These are phyloP conservation scores for Xylaria flabelliformis DNA, from an alignment of 495 filamentous ascomycete genomes.

Conservation along the genomic window DNA sequence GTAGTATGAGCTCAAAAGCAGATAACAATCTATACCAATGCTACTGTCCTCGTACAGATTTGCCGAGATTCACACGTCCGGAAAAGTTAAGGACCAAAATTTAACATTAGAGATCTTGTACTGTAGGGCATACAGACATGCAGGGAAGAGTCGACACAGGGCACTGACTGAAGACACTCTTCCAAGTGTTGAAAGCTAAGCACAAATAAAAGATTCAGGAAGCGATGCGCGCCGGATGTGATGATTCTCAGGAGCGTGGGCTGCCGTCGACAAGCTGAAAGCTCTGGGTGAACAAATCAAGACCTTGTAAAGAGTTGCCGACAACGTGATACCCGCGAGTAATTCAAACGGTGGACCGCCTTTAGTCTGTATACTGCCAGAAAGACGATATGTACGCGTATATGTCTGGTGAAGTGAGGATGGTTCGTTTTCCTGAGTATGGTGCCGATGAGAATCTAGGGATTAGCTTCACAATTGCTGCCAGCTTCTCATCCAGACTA, in stretches of 20 bases:
- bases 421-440: not conserved
- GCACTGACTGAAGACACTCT: not conserved
- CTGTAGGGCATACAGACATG: not conserved
- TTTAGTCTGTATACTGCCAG: not conserved
- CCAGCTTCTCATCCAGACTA: slow-evolving; percentile 1
- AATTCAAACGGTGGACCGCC: not conserved
- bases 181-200: not conserved
- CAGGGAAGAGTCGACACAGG: not conserved
- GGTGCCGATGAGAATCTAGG: slow-evolving; percentile 15
- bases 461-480: slow-evolving; percentile 5
- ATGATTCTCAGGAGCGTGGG: not conserved
- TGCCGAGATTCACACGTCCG: not conserved
- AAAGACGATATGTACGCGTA: not conserved
- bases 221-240: slow-evolving; percentile 10
- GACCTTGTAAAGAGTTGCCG: not conserved
- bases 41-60: not conserved
- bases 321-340: not conserved
- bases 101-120: not conserved
- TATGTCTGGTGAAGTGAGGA: not conserved
- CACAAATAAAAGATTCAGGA: not conserved
- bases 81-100: slow-evolving; percentile 3
- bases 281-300: not conserved
- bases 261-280: not conserved
- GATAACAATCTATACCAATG: not conserved
- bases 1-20: not conserved